phyloP scores from a whole-genome alignment of 2,329 filamentous ascomycete genomes.

The Talaromyces sp. region DNA sequence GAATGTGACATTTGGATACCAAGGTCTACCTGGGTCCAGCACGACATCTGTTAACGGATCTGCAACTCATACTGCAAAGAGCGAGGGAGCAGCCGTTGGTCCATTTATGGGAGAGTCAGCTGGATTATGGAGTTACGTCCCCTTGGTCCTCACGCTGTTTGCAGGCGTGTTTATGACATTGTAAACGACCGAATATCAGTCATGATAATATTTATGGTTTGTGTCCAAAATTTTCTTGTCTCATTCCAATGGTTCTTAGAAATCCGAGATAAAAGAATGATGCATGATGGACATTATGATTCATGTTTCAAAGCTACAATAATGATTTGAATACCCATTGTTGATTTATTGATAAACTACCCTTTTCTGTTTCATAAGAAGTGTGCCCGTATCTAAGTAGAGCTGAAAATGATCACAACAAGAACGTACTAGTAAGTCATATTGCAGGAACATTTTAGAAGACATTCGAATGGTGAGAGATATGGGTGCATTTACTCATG shows the following conservation, averaged over 20 bases:
- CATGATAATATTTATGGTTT: neutral
- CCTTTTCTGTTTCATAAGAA: no score
- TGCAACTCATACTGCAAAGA: slow-evolving; percentile 20
- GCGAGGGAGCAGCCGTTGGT: slow-evolving; percentile 10
- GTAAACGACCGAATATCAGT: neutral
- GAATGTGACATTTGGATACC: slow-evolving; percentile 71
- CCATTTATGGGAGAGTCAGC: slow-evolving; percentile 2
- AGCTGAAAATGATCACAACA: no score
- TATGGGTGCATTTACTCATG: no score
- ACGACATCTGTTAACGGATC: slow-evolving; percentile 16
- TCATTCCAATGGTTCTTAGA: no score
- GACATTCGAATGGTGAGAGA: no score
- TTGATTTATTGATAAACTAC: no score
- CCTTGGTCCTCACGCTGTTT: slow-evolving; percentile 8
- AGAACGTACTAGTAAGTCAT: no score
- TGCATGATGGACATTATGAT: neutral
- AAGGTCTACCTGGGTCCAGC: slow-evolving; percentile 48
- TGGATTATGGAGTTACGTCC: slow-evolving; percentile 3
- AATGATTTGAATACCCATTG: no score
- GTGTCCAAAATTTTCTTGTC: no score
- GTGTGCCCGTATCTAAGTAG: no score
- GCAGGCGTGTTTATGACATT: slow-evolving; percentile 16
- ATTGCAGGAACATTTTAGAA: no score
- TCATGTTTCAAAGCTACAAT: neutral
- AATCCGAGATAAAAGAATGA: neutral